Evolutionary conservation across 371 early-diverging fungal genomes (phyloP), one percentile per base, ranked within the genome.

Genomic region (Lichtheimia ramosa): DNA sequence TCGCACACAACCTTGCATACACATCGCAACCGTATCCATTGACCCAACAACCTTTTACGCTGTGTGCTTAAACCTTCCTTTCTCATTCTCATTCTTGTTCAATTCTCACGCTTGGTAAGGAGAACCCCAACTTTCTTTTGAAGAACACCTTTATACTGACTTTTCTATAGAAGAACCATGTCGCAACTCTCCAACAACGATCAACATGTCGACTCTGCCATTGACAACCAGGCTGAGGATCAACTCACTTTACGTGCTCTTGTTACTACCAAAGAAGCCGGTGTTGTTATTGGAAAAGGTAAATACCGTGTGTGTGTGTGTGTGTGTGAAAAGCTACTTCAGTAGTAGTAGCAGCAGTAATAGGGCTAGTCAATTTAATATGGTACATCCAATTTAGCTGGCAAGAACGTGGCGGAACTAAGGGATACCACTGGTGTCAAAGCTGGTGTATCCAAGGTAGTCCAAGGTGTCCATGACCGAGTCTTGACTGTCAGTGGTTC

Each of bases 201-300:
- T 49, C 66, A 61, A 24, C 52, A 49, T 27, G 61, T 52, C 39
- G 58, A 65, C 53, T 52, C 27, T 48, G 21, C 41, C 24, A 21
- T 54, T 39, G 58, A 58, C 42, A 42, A 58, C 46, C 54, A 56
- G 34, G 65, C 51, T 24, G 68, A 68, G 20, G 74, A 61, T 43
- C 64, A 66, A 46, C 74, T 94, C 43, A 89, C 90, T 23, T 77
- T 95, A 62, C 90, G 95, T 49, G 88, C 92, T 18, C 78, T 95
- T 8, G 91, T 95, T 15, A 82, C 90, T n/a, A 89, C 95, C 67
- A 92, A 92, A 73, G 97, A 96, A 73, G 96, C 97, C 27, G 96
- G 91, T 62, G 88, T 96, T 49, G 89, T 97, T 59, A 97, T 97
- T 65, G 97, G 97, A 51, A 92, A 92, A 78, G 65, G 66, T 65